Evolutionary conservation across 169 alveolate species (phyloP).

Genomic region (Cryptosporidium felis): DNA sequence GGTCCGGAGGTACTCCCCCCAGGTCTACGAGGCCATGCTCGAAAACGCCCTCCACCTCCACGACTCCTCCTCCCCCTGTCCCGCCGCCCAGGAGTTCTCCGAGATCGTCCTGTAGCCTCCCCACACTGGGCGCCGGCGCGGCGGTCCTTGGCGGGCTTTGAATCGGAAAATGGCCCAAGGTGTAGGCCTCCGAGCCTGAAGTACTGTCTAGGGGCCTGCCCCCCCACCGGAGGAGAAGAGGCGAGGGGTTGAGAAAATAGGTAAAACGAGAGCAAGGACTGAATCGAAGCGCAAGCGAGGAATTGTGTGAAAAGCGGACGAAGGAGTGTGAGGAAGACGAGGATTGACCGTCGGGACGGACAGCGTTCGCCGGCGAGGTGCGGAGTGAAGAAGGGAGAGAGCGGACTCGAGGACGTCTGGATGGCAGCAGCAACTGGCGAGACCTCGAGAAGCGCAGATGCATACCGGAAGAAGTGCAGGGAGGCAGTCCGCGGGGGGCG

Average conservation of each 20-base stretch:
- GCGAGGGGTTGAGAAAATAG: no score
- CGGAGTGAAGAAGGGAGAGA: not conserved
- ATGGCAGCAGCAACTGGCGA: not conserved
- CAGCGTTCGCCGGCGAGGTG: not conserved
- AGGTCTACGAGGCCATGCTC: conserved; percentile 49
- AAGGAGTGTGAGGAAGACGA: no score
- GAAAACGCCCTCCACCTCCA: conserved; percentile 6
- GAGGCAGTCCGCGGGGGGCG: conserved; percentile 21
- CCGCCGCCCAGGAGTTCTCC: conserved; percentile 7
- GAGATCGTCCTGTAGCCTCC: conserved; percentile 4
- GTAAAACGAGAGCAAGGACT: no score
- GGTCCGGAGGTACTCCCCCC: conserved; percentile 69
- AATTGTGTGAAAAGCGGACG: no score
- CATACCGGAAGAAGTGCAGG: conserved; percentile 11
- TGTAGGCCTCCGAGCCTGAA: no score
- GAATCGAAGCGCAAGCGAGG: no score
- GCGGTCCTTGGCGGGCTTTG: not conserved
- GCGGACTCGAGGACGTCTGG: no score
- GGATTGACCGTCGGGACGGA: no score
- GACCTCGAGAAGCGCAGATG: conserved; percentile 12
- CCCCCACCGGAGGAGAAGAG: no score
- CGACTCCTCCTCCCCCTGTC: not conserved
- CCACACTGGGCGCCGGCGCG: conserved; percentile 24
- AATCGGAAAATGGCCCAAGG: no score
- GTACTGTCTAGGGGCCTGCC: no score